Percentiles rank a stretch among this genome's conserved stretches.
Conservation (phyloP, 345 rosid genomes). For the Nasturtium officinale region DNA sequence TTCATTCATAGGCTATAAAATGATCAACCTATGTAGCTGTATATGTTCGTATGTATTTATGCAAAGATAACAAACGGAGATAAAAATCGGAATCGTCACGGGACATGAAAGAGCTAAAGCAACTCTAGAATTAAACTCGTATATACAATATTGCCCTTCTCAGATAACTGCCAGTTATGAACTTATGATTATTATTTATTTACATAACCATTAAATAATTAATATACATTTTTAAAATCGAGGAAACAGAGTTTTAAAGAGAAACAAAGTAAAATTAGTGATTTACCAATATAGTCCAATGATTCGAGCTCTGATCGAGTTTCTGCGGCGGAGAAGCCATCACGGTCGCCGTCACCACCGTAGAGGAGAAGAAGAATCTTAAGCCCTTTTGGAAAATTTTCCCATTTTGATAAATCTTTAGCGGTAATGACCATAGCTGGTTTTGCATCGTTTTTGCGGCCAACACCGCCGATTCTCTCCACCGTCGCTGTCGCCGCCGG, state of each 20-base stretch:
- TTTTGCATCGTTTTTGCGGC: slow-evolving; percentile 93
- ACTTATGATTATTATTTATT: no score
- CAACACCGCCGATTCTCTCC: slow-evolving; percentile 42
- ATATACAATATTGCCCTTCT: slow-evolving; percentile 1
- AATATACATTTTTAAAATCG: not conserved
- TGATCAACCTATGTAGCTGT: not conserved
- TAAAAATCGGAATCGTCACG: slow-evolving; percentile 26
- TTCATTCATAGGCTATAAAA: slow-evolving; percentile 1
- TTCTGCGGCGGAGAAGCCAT: slow-evolving; percentile 59
- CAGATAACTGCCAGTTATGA: slow-evolving; percentile 5
- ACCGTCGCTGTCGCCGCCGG: slow-evolving; percentile 40
- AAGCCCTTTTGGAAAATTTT: slow-evolving; percentile 95
- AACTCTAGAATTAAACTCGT: slow-evolving; percentile 12
- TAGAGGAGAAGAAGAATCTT: slow-evolving; percentile 80
- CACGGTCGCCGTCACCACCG: slow-evolving; percentile 44
- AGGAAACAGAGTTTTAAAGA: slow-evolving; percentile 11
- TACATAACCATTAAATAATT: not conserved
- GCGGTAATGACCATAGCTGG: slow-evolving; percentile 94
- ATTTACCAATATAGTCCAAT: slow-evolving; percentile 87
- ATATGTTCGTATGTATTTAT: slow-evolving; percentile 13
- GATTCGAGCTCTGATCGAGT: slow-evolving; percentile 79
- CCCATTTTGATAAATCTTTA: slow-evolving; percentile 82
- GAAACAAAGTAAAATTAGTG: slow-evolving; percentile 24
- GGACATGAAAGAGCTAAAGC: slow-evolving; percentile 28
- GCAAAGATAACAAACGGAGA: not conserved